These are phyloP conservation scores for Cucurbitaria berberidis DNA, from an alignment of 2,329 filamentous ascomycete genomes.

Conservation along the genomic window DNA sequence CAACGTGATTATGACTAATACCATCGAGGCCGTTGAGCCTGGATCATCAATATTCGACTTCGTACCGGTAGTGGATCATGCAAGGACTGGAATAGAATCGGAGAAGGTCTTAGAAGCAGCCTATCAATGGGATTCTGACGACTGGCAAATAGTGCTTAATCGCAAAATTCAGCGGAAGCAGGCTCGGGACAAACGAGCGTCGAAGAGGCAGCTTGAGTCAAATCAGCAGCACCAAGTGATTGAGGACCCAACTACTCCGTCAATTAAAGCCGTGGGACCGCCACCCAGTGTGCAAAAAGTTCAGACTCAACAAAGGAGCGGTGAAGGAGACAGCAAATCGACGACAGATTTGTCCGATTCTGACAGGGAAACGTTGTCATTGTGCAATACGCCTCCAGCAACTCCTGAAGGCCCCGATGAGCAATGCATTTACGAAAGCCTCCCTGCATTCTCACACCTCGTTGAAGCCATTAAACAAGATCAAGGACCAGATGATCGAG, in stretches of 20 bases:
- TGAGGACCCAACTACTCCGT: neutral
- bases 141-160: neutral
- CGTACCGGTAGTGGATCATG: neutral
- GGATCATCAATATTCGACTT: neutral
- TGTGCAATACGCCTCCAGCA: neutral
- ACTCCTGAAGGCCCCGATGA: neutral
- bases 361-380: neutral
- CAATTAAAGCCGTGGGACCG: too few relatives aligned
- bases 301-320: neutral
- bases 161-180: neutral
- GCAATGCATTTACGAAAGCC: too few relatives aligned
- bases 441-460: neutral
- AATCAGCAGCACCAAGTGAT: neutral
- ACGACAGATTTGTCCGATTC: neutral
- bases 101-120: neutral
- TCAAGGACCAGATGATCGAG: neutral
- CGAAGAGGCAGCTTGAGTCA: neutral
- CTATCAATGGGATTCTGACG: too few relatives aligned
- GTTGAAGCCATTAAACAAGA: neutral
- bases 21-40: neutral
- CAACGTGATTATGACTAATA: too few relatives aligned
- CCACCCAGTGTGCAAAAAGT: too few relatives aligned
- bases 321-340: neutral
- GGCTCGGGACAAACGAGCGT: neutral
- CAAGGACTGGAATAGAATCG: neutral